Evolutionary conservation across 2,329 filamentous ascomycete species (phyloP), one percentile per base, ranked within the genome.

Genomic region (Verticillium dahliae): DNA sequence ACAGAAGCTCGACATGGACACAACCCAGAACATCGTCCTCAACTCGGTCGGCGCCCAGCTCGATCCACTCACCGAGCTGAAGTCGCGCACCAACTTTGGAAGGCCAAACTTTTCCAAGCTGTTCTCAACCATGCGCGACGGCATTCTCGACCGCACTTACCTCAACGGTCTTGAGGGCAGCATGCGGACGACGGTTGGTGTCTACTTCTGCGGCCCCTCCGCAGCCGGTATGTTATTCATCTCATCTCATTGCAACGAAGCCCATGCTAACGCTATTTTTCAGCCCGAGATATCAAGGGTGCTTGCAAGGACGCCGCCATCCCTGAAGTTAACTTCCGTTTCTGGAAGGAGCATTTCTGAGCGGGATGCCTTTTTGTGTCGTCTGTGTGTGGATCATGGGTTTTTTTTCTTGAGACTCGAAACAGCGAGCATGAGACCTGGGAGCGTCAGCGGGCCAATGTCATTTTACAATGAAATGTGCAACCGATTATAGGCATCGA

Each of bases 271-370:
- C 72, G 39, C n/a, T 11, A n/a, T 57, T 15, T 56, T 80, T 14
- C 84, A 77, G 94, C 94, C 6, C 85, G 92, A 67, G 86, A 91
- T 70, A 97, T 99, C 73, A 89, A 90, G 75, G 85, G 86, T 72
- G 93, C 94, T 15, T 90, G 91, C 67, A 90, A 89, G 71, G 75
- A 80, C 60, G 89, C 89, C 15, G 90, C 87, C 13, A 87, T 85
- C 41, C 85, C 85, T 65, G 90, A 96, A 68, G 92, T 99, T 62
- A 86, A 88, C 70, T 99, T 98, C 80, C 90, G 91, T 69, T 99
- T 99, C 81, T 99, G 95, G 95, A 99, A 99, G 80, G 95, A 99
- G 77, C 94, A 99, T 73, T 89, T 89, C 72, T 89, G 82, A 73
- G 63, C 64, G 62, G 54, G 52, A 39, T 31, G 9, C 11, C 10